These are phyloP conservation scores for Eudorina sp. DNA, from an alignment of 139 green algal species.

Conservation along the genomic window DNA sequence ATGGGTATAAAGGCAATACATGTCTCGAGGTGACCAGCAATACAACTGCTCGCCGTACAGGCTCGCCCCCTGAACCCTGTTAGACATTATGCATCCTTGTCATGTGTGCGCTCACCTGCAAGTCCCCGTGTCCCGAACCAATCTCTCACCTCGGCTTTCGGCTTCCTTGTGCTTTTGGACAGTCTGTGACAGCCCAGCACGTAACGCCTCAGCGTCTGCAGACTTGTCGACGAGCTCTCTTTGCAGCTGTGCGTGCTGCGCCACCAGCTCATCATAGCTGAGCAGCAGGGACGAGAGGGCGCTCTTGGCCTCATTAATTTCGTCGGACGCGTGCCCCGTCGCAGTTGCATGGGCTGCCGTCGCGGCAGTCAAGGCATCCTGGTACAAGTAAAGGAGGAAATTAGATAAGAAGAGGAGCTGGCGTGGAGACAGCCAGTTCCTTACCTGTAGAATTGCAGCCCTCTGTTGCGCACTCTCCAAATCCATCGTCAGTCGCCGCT, in stretches of 20 bases:
- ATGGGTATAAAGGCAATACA: too few species aligned
- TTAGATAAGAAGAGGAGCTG: background rate
- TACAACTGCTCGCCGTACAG: too few species aligned
- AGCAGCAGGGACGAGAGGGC: background rate
- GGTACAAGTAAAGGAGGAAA: background rate
- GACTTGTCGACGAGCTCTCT: background rate
- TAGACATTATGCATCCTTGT: too few species aligned
- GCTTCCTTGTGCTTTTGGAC: slow-evolving; percentile 1
- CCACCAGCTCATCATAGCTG: background rate
- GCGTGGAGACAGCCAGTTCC: background rate
- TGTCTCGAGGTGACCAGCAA: too few species aligned
- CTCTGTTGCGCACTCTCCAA: background rate
- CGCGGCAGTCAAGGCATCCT: slow-evolving; percentile 17
- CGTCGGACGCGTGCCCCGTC: background rate
- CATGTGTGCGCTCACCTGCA: too few species aligned
- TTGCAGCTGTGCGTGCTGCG: background rate
- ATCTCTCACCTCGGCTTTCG: slow-evolving; percentile 11
- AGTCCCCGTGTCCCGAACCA: too few species aligned
- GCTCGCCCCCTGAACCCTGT: too few species aligned
- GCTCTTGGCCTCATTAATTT: background rate
- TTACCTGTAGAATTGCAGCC: background rate
- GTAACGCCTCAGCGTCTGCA: slow-evolving; percentile 9
- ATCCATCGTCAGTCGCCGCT: background rate
- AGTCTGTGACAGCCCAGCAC: background rate
- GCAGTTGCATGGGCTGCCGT: background rate